Evolutionary conservation across 2,329 filamentous ascomycete genomes (phyloP).

Genomic region (Escovopsis sp.): DNA sequence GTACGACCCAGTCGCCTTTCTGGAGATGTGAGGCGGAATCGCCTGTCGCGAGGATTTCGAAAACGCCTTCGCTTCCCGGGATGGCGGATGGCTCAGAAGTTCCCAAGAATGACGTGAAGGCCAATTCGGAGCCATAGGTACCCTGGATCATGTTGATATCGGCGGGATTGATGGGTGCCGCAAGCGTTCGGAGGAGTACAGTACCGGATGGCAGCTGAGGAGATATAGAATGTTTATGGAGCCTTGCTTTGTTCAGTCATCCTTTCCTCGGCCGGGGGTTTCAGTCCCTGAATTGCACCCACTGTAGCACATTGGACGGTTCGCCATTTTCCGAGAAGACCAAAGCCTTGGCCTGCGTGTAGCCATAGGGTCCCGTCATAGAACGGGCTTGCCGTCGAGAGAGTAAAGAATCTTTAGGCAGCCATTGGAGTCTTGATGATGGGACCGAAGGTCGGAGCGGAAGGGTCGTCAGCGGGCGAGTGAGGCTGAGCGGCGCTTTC

Average conservation of each 20-base stretch:
- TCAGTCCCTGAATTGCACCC: constrained; percentile 8
- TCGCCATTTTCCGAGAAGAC: constrained; percentile 63
- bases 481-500: not conserved
- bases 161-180: constrained; percentile 87
- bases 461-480: not conserved
- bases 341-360: constrained; percentile 73
- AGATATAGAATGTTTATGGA: constrained; percentile 65
- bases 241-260: constrained; percentile 19
- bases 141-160: constrained; percentile 98
- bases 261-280: not conserved
- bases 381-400: constrained; percentile 21
- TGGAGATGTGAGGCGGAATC: constrained; percentile 37
- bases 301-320: constrained; percentile 55
- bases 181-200: constrained; percentile 74
- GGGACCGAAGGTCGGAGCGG: not conserved
- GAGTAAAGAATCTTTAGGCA: constrained; percentile 1
- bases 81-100: constrained; percentile 64
- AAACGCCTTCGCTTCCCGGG: constrained; percentile 83
- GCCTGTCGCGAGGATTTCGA: constrained; percentile 67
- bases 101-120: constrained; percentile 61
- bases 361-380: constrained; percentile 57
- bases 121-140: constrained; percentile 77
- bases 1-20: constrained; percentile 89
- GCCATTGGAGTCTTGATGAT: not conserved
- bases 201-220: constrained; percentile 49